These are phyloP conservation scores for Cetraspora pellucida DNA, from an alignment of 192 early-diverging fungal genomes.

Conservation along the genomic window DNA sequence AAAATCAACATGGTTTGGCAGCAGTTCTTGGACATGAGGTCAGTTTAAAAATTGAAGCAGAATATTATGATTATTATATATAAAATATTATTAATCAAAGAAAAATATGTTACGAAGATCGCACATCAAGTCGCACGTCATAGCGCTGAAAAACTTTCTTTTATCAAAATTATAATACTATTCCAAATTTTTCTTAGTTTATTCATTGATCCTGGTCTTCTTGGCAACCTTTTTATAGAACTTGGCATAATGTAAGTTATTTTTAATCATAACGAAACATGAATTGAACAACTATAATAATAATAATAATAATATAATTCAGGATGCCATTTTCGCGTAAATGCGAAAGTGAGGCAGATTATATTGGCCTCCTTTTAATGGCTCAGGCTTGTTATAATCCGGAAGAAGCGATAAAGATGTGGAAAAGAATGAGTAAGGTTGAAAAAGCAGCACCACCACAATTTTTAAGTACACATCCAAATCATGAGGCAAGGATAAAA, in stretches of 20 bases:
- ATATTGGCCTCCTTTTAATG: constrained; percentile 87
- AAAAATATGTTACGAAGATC: constrained; percentile 44
- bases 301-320: not conserved
- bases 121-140: constrained; percentile 92
- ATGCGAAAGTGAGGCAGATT: constrained; percentile 92
- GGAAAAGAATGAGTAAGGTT: constrained; percentile 73
- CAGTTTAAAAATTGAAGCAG: not conserved
- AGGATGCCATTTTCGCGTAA: constrained; percentile 82
- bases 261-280: not conserved
- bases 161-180: constrained; percentile 63
- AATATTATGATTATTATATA: not conserved
- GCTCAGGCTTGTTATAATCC: constrained; percentile 94
- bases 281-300: not conserved
- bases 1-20: constrained; percentile 86
- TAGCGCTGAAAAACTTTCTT: constrained; percentile 86
- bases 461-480: constrained; percentile 88
- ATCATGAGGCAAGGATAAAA: constrained; percentile 66
- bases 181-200: constrained; percentile 61
- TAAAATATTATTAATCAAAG: not conserved
- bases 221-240: constrained; percentile 65
- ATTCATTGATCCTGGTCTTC: constrained; percentile 67
- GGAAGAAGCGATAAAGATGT: constrained; percentile 71
- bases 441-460: constrained; percentile 51
- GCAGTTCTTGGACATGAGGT: constrained; percentile 90
- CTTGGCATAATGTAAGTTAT: constrained; percentile 65